Evolutionary conservation across 495 filamentous ascomycete genomes (phyloP), one percentile per base, ranked within the genome.

Genomic region (Glarea lozoyensis): DNA sequence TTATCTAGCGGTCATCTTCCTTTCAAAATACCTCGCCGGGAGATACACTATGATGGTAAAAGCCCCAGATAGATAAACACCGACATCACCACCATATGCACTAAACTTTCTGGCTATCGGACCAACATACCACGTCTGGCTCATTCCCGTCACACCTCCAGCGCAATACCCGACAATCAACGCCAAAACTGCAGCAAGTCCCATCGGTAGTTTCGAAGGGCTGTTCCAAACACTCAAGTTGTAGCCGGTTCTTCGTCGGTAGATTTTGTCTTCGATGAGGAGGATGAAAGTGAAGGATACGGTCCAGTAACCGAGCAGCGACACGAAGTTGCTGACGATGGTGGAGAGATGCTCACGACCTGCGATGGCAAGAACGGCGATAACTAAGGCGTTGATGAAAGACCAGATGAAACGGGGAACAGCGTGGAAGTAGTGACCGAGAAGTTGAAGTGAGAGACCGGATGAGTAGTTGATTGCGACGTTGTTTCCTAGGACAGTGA

Each of bases 301-400:
- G 39, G 66, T 69, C 70, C 75, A 78, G 57, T 80, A 81, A 4
- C 76, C 73, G 15, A 81, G 60, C 24, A 79, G 53, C 9, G 67
- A 66, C 17, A 81, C 64, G 56, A 80, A 78, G 43, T 77, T 67
- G 50, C 72, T 60, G 21, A 74, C 50, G 16, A 66, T 65, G 0
- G 48, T 48, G 20, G 64, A 51, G 23, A 74, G 59, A 27, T 61
- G 53, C 29, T 71, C 57, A 16, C 64, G 56, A n/a, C 68, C 70
- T n/a, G 64, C 68, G n/a, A 71, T 47, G 5, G 58, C 61, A 4
- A 71, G 49, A 38, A 61, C 47, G 12, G 65, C 50, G 34, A 70
- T 55, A 16, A 62, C 63, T 18, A 61, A 42, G 37, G 69, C 67
- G 54, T 64, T 60, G 36, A 67, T 4, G 11, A 67, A 46, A 1